phyloP scores from a whole-genome alignment of 73 alveolate genomes.

The Halteria grandinella region DNA sequence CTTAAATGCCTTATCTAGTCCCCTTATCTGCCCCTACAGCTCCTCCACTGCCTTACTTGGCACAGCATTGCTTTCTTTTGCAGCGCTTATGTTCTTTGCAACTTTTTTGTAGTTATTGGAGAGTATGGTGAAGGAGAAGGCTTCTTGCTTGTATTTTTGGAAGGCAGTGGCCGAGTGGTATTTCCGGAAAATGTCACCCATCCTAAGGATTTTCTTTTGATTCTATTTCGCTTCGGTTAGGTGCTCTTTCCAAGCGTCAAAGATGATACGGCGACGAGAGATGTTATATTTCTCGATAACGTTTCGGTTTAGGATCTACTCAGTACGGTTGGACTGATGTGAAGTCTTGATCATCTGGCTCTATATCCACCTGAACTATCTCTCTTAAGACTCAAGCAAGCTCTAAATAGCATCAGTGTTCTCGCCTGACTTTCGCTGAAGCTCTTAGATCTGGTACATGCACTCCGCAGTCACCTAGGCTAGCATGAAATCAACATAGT shows the following conservation, averaged over 20 bases:
- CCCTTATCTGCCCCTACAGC: background rate
- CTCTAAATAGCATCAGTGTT: background rate
- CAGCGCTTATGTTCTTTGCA: background rate
- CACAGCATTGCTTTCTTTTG: background rate
- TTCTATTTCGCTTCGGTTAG: background rate
- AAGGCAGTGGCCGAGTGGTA: background rate
- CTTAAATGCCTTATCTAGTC: constrained; percentile 18
- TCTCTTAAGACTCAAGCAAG: constrained; percentile 9
- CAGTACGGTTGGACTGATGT: background rate
- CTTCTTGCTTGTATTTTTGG: no score
- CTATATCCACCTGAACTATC: constrained; percentile 26
- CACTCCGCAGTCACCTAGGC: constrained; percentile 19
- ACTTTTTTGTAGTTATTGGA: background rate
- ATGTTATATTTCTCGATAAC: background rate
- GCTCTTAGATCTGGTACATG: background rate
- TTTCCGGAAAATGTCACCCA: constrained; percentile 7
- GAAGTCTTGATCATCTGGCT: background rate
- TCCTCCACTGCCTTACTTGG: background rate
- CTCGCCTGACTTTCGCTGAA: constrained; percentile 15
- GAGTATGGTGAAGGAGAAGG: background rate
- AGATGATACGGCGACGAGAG: background rate
- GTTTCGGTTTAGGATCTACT: background rate
- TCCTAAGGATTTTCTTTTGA: background rate
- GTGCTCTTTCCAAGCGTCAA: constrained; percentile 21
- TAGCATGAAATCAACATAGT: constrained; percentile 56